Base-by-base conservation (phyloP, 768 basidiomycete genomes). In the Pleurotus giganteus region DNA sequence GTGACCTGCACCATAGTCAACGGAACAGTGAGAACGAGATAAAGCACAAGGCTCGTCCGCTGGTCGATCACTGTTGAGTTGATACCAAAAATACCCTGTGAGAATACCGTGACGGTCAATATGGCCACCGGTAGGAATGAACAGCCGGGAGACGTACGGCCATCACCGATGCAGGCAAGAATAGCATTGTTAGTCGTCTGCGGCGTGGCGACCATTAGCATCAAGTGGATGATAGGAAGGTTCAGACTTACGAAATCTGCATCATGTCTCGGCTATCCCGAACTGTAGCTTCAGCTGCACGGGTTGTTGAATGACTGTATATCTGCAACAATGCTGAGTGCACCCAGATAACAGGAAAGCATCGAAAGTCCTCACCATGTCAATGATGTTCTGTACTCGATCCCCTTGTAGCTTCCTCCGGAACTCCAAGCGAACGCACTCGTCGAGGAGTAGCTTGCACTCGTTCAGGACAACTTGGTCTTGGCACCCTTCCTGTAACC, bases 81-180 rank as follows among this genome's bases (percentile, higher is more conserved):
- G 9, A 49, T 49, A 13, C 47, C 47, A 34, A 49, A 49, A 34
- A 49, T 49, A 29, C 47, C 47, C 47, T 49, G 47, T 29, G 28
- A 6, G 28, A 47, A 11, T n/a, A 24, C 27, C 45, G 24, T 23
- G 21, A 11, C 13, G 45, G 21, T 47, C 45, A 32, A 32, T 34
- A 11, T 41, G n/a, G 19, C 39, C 19, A 41, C 19, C 12, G 12
- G n/a, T 11, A 17, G 39, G 27, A 34, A 34, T n/a, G 44, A 17
- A 21, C 3, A 17, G 44, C 6, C 4, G 11, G 24, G 15, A 12
- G 9, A 65, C 70, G 53, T 60, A 77, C 75, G 8, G 75, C 75
- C 34, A 71, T 66, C 45, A 85, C 80, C 9, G 76, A 75, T 2
- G 80, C 77, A 0, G 84, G 84, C 7, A 85, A 67, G 64, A 85